Base-by-base conservation (phyloP, 176 grass and related monocot species). In the Musa schizocarpa region DNA sequence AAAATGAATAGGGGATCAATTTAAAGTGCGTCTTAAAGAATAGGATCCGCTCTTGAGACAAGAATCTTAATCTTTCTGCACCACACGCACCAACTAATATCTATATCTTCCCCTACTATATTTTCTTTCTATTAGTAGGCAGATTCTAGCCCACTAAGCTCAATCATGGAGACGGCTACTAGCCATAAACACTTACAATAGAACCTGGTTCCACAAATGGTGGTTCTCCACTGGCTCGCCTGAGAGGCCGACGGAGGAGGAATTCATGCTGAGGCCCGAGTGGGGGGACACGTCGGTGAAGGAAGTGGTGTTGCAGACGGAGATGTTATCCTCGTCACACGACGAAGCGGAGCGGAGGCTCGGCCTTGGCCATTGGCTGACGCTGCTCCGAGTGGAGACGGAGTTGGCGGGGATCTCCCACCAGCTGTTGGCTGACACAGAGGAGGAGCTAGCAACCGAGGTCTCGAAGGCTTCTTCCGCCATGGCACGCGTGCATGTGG, bases 401-500 rank as follows among this genome's bases (percentile, higher is more conserved):
- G 68, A 73, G 76, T 84, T 72, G 68, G 83, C 51, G 25, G 81
- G 82, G 80, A 89, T 85, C 82, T 92, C 84, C 25, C 82, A 80
- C 88, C 88, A 92, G 83, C 83, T 88, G 68, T 71, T 69, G 54
- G 71, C 51, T 22, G 50, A 65, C 1, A 43, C 34, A 4, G 34
- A 43, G 34, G 34, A 43, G 34, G 92, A 89, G 83, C 89, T 96
- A 13, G 88, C 83, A 24, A 92, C 86, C 69, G 92, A 89, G 70
- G 88, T 80, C 74, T 96, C 88, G 11, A 87, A 92, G 71, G 87
- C 73, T 80, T 96, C 92, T 84, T 84, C 87, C 63, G 89, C 85
- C 92, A 96, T 92, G 78, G 16, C 9, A 19, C 20, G 74, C 25
- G 34, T 63, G 74, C 29, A 50, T 19, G 27, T 43, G 34, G 34